Base-by-base conservation (phyloP, 2,329 filamentous ascomycete genomes). In the Sporothrix luriei region DNA sequence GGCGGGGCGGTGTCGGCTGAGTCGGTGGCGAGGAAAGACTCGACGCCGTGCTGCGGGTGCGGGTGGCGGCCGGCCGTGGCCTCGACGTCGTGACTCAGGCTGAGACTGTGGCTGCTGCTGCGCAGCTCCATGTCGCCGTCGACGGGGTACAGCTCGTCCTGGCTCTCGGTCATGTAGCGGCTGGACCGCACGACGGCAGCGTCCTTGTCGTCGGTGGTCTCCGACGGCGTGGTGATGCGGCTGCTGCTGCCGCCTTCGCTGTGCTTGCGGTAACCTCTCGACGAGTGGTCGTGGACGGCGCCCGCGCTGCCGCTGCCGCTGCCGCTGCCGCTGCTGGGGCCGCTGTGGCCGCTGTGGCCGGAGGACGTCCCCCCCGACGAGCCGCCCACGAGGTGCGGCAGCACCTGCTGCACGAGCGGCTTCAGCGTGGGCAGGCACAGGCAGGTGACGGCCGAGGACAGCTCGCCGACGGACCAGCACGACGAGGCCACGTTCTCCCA, bases 401-500 rank as follows among this genome's bases (percentile, higher is more conserved):
- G 6, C 6, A 57, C 10, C 54, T 57, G 16, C 26, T 57, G 54
- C 29, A 76, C 70, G 13, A 78, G 68, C 10, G 77, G 77, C 19
- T 79, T 75, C 4, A 80, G 73, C 0, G 78, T 80, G 1, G 78
- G 77, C 19, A 80, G 74, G 69, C 79, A 80, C 4, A 75, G 75
- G 72, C 78, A 80, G 24, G 74, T 78, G 26, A 81, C 76, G 13
- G 77, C 79, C 0, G 76, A 78, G 71, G 75, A 76, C 3, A 80
- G 69, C 70, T 80, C 79, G 66, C 74, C 75, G 52, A 80, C 75
- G 52, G 78, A 80, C 79, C 79, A 81, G 67, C 74, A 75, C 0
- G 78, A 78, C 1, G 76, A 76, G 33, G 76, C 75, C 3, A 80
- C 76, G 68, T 80, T 80, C 68, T 80, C 77, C 74, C 77, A 81